Conservation (phyloP, 176 grass and related monocot genomes). For the Elymus sibiricus region DNA sequence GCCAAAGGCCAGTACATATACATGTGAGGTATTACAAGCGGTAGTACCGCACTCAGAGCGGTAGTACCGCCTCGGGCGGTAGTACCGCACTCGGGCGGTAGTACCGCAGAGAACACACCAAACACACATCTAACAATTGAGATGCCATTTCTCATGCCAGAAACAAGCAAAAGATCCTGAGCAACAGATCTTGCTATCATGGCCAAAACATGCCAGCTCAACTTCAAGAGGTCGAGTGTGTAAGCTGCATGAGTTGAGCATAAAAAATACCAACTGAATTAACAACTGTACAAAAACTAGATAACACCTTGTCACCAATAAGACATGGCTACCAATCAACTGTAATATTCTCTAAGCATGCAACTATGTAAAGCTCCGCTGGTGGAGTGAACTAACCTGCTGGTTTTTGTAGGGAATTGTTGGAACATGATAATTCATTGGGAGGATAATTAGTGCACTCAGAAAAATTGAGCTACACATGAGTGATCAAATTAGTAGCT, state of each 20-base stretch:
- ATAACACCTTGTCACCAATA: neutral
- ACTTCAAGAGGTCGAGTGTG: conserved; percentile 3
- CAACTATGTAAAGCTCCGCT: conserved; percentile 13
- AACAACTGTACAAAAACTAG: neutral
- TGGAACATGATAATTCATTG: conserved; percentile 21
- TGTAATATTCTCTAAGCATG: neutral
- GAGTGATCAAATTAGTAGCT: neutral
- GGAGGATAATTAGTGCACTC: neutral
- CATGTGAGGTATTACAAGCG: no score
- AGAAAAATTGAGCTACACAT: neutral
- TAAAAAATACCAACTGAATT: neutral
- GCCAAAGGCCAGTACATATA: no score
- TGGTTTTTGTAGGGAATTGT: conserved; percentile 28
- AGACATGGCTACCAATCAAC: neutral
- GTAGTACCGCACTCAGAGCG: no score
- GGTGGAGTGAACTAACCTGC: conserved; percentile 22
- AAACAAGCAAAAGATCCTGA: conserved; percentile 28
- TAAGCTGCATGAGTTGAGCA: neutral
- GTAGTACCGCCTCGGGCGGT: no score
- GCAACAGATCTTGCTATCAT: conserved; percentile 25
- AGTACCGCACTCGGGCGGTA: no score
- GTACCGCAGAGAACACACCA: no score
- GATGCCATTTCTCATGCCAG: conserved; percentile 15
- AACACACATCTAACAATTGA: no score
- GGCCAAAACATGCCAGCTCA: conserved; percentile 38